A percentile compares a stretch with the other conserved stretches of the same genome.
Evolutionary conservation across 148 eudicot genomes (phyloP).

Genomic region (Cornus controversa): DNA sequence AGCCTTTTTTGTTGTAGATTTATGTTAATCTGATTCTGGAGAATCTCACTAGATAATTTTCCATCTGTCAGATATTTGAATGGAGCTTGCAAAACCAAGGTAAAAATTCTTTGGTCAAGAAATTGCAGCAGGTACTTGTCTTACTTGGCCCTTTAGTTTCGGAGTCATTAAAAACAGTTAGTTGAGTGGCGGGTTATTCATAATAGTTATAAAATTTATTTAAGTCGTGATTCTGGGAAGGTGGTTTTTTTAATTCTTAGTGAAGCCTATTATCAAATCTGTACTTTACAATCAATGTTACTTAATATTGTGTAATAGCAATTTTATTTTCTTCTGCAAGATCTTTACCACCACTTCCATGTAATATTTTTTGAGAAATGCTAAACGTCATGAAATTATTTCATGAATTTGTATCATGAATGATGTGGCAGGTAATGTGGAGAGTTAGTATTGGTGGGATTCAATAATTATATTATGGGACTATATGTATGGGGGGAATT

Average conservation of each 20-base stretch:
- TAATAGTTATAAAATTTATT: not conserved
- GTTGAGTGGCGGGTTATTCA: not conserved
- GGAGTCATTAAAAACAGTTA: not conserved
- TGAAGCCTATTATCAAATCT: not conserved
- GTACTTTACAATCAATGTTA: constrained; percentile 35
- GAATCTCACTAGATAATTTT: constrained; percentile 19
- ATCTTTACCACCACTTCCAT: not conserved
- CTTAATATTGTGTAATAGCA: not conserved
- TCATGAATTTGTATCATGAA: no score
- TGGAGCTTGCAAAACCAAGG: constrained; percentile 99
- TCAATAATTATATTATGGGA: no score
- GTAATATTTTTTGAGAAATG: no score
- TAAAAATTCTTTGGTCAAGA: constrained; percentile 84
- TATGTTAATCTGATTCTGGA: constrained; percentile 5
- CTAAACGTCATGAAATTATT: no score
- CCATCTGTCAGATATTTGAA: constrained; percentile 65
- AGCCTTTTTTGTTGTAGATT: no score
- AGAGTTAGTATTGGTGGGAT: no score
- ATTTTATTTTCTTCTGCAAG: not conserved
- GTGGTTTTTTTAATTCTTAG: not conserved
- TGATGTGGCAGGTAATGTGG: no score
- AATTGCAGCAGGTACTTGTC: constrained; percentile 78
- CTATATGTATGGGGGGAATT: no score
- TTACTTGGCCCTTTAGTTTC: not conserved
- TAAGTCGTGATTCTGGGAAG: not conserved